Percentiles rank a stretch among this genome's conserved stretches.
These are phyloP conservation scores for Pseudogymnoascus sp. DNA, from an alignment of 2,329 filamentous ascomycete genomes.

Conservation along the genomic window DNA sequence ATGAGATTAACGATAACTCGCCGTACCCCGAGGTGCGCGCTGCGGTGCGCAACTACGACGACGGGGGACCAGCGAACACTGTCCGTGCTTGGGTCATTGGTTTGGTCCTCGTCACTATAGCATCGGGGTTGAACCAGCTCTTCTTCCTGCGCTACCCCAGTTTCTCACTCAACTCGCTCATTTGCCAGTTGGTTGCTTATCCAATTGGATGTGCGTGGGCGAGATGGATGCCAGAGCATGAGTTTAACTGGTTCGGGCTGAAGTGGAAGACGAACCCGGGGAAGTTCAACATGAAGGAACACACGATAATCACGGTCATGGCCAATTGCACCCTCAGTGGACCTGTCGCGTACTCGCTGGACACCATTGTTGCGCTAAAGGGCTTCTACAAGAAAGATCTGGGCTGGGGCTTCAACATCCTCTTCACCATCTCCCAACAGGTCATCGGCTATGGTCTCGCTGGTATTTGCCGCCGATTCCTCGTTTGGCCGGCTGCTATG, in stretches of 20 bases:
- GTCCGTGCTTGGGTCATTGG: slow-evolving; percentile 58
- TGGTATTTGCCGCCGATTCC: slow-evolving; percentile 11
- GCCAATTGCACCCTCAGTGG: not conserved
- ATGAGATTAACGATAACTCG: slow-evolving; percentile 34
- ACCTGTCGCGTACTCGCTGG: not conserved
- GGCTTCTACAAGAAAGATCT: slow-evolving; percentile 56
- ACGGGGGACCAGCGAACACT: slow-evolving; percentile 58
- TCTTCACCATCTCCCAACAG: slow-evolving; percentile 52
- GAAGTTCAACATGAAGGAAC: slow-evolving; percentile 17
- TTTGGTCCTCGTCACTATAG: slow-evolving; percentile 26
- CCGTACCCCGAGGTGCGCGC: slow-evolving; percentile 52
- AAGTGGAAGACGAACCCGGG: slow-evolving; percentile 31
- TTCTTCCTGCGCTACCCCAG: slow-evolving; percentile 10
- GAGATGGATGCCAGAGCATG: slow-evolving; percentile 13
- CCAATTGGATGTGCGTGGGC: slow-evolving; percentile 14
- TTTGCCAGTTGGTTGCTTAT: slow-evolving; percentile 12
- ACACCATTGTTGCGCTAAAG: not conserved
- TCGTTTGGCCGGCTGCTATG: slow-evolving; percentile 20
- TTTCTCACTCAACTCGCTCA: slow-evolving; percentile 8
- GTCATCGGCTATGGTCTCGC: slow-evolving; percentile 27
- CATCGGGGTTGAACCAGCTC: slow-evolving; percentile 14
- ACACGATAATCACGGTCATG: slow-evolving; percentile 6
- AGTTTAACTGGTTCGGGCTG: slow-evolving; percentile 62
- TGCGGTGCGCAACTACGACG: slow-evolving; percentile 55
- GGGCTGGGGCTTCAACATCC: slow-evolving; percentile 50